Evolutionary conservation across 495 filamentous ascomycete species (phyloP).

Genomic region (Articulospora tetracladia): DNA sequence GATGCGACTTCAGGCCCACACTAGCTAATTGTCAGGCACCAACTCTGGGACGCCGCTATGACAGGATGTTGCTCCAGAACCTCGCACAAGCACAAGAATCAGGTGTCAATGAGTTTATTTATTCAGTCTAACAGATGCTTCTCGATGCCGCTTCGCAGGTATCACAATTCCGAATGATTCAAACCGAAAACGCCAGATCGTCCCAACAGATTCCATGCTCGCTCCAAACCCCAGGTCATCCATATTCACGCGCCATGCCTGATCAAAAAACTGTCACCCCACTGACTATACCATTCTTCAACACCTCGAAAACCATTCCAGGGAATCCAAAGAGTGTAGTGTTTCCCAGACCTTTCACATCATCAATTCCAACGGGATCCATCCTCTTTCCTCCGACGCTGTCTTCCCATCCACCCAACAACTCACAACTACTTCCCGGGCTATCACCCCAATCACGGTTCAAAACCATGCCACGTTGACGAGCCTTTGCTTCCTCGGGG

Average conservation of each 20-base stretch:
- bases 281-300: slow-evolving; percentile 88
- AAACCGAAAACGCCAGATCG: not conserved
- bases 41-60: no score
- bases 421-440: slow-evolving; percentile 84
- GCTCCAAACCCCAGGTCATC: not conserved
- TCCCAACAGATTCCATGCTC: slow-evolving; percentile 1
- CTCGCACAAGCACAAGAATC: no score
- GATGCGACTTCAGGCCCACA: slow-evolving; percentile 7
- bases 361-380: slow-evolving; percentile 34
- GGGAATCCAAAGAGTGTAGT: slow-evolving; percentile 93
- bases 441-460: slow-evolving; percentile 90
- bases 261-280: slow-evolving; percentile 78
- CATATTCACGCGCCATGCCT: not conserved
- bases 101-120: no score
- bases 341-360: slow-evolving; percentile 62
- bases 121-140: not conserved
- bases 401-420: slow-evolving; percentile 88
- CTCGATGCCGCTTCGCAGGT: not conserved
- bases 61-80: no score
- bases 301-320: slow-evolving; percentile 88
- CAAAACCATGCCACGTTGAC: slow-evolving; percentile 78
- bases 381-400: slow-evolving; percentile 39
- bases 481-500: slow-evolving; percentile 54
- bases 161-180: not conserved
- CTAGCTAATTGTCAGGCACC: slow-evolving; percentile 5